Base-by-base conservation (phyloP, 495 filamentous ascomycete genomes). In the Zalerion maritima region DNA sequence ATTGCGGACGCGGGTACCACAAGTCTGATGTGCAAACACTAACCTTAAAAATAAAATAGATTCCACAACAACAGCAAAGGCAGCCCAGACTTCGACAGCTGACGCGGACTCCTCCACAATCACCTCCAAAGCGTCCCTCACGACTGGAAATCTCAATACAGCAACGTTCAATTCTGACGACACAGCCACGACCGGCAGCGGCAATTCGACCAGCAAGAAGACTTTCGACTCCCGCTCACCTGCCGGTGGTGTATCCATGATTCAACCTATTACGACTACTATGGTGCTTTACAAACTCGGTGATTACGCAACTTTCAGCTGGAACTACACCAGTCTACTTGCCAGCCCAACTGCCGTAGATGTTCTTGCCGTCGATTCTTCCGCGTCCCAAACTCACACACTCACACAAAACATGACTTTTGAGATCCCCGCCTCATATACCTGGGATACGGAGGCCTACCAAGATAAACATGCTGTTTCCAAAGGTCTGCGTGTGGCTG, bases 281-380 rank as follows among this genome's bases (percentile, higher is more conserved):
- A 57, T 70, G 3, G 71, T 74, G 37, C 81, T 83, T 46, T 96
- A 83, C 72, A 87, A 87, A 53, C 78, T 96, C 46, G 81, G 79
- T 11, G 75, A 94, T 21, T 65, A 65, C 31, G 61, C 93, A 10
- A 94, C 84, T 1, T 87, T 87, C 52, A 75, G 58, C 0, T 97
- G 87, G 86, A 94, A 94, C 54, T 96, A 94, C 58, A 97, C 89
- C 2, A 83, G 78, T 24, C 60, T 97, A 21, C 67, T 68, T 17
- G 73, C 73, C 11, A 77, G 73, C 1, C 89, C 89, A 0, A 73
- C 70, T 2, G 75, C 71, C 18, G 55, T 97, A 41, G 80, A 97
- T 41, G 69, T 94, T 3, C 54, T 89, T 18, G 79, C 89, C 7
- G 75, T 71, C 14, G 91, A 81, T 71, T 73, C 71, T 21, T 34